Base-by-base conservation (phyloP, 164 flowering plant species). In the Houttuynia cordata region DNA sequence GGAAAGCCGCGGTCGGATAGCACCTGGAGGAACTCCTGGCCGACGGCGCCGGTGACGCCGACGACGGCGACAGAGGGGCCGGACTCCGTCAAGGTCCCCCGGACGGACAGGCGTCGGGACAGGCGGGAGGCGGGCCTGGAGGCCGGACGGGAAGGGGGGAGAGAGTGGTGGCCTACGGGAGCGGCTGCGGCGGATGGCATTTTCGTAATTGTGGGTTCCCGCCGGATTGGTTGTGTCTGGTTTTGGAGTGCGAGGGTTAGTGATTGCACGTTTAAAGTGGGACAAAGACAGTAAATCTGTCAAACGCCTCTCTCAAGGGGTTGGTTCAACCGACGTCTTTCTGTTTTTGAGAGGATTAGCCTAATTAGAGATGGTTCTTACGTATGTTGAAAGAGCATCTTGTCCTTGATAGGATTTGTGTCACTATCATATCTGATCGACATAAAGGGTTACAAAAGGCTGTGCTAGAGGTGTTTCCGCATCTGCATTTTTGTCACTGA, bases 21-120 rank as follows among this genome's bases (percentile, higher is more conserved):
- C 49, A 94, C 97, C 58, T 83, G 77, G 59, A 94, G 95, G 70
- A 94, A 90, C 68, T 94, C 97, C 60, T 91, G 95, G 13, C 99
- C 96, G 57, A 94, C 97, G 59, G 99, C 99, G 51, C 99, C 99
- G 40, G 96, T 91, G 53, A 87, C 97, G 22, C 99, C 99, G n/a
- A 94, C 99, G 60, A 94, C 79, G 63, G 99, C 99, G 50, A 94
- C 57, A 22, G 97, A 88, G 13, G 97, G 99, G 12, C 67, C 97
- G 56, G 72, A 68, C 60, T 84, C 86, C 15, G 67, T 76, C 58
- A 81, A 79, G 13, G 84, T 71, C 95, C 87, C 88, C 4, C 71
- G 47, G 9, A 75, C 65, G 8, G 53, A 24, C 63, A 58, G 37
- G 37, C 57, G 57, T 15, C 57, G 57, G 17, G 34, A 30, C 12